Evolutionary conservation across 2,329 filamentous ascomycete species (phyloP).

Genomic region (Aspergillus nomiae): DNA sequence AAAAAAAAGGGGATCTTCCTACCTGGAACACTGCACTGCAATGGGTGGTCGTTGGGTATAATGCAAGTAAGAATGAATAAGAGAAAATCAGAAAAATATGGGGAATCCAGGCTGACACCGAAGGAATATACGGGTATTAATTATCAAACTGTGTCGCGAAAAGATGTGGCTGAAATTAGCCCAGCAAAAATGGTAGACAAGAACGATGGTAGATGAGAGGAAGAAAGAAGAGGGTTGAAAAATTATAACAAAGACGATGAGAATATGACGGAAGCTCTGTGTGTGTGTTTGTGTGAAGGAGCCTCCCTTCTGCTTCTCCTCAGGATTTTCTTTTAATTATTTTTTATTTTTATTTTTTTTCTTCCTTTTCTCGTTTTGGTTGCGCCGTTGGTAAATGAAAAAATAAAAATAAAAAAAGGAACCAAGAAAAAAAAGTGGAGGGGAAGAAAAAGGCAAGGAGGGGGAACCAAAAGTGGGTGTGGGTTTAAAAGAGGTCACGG

Average conservation of each 20-base stretch:
- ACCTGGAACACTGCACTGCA: constrained; percentile 6
- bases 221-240: constrained; percentile 1
- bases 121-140: constrained; percentile 3
- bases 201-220: background rate
- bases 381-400: constrained; percentile 12
- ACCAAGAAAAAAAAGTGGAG: constrained; percentile 21
- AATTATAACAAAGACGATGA: constrained; percentile 1
- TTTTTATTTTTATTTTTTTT: constrained; percentile 1
- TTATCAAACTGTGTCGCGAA: background rate
- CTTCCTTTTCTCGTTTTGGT: constrained; percentile 9
- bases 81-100: background rate
- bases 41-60: background rate
- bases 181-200: background rate
- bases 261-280: background rate
- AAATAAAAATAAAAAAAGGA: constrained; percentile 19
- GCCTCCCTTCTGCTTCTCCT: constrained; percentile 3
- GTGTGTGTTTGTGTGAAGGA: background rate
- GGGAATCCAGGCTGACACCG: constrained; percentile 5
- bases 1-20: constrained; percentile 1
- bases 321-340: background rate
- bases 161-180: background rate
- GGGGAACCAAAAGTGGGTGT: constrained; percentile 20
- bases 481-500: background rate
- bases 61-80: background rate
- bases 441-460: constrained; percentile 14